Evolutionary conservation across 1,284 basidiomycete species (phyloP).

Genomic region (Melampsora americana): DNA sequence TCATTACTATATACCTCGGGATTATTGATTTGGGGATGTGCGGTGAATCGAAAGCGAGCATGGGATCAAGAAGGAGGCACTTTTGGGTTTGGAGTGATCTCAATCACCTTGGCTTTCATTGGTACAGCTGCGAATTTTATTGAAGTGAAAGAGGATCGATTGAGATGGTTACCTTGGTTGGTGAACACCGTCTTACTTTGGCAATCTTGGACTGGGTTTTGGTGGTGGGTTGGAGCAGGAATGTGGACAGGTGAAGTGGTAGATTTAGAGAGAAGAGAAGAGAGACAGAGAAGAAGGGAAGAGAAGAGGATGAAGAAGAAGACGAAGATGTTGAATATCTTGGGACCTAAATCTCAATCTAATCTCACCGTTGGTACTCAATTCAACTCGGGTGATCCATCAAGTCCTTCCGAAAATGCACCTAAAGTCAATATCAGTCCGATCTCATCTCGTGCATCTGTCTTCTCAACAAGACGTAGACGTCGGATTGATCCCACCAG

Average conservation of each 20-base stretch:
- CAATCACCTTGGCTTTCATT: slow-evolving; percentile 70
- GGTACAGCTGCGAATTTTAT: slow-evolving; percentile 80
- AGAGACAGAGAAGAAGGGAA: slow-evolving; percentile 45
- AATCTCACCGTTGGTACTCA: neutral
- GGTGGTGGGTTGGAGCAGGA: slow-evolving; percentile 96
- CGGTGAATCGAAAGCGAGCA: slow-evolving; percentile 83
- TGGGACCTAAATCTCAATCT: slow-evolving; percentile 20
- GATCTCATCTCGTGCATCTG: neutral
- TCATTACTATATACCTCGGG: slow-evolving; percentile 86
- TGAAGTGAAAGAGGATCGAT: slow-evolving; percentile 76
- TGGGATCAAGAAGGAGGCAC: slow-evolving; percentile 80
- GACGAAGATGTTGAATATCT: slow-evolving; percentile 22
- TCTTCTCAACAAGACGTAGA: neutral
- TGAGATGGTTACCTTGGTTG: slow-evolving; percentile 77
- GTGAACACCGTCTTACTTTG: slow-evolving; percentile 83
- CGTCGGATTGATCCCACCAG: neutral
- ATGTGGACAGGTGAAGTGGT: slow-evolving; percentile 66
- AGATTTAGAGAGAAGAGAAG: slow-evolving; percentile 62
- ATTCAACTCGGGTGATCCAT: neutral
- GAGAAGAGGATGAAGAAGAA: slow-evolving; percentile 15
- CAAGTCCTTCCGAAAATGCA: neutral
- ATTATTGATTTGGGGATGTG: slow-evolving; percentile 86
- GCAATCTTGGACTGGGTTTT: slow-evolving; percentile 66
- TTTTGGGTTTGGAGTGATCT: slow-evolving; percentile 82
- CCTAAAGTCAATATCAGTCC: neutral